These are phyloP conservation scores for Pichia exigua DNA, from an alignment of 805 yeast genomes.

Conservation along the genomic window DNA sequence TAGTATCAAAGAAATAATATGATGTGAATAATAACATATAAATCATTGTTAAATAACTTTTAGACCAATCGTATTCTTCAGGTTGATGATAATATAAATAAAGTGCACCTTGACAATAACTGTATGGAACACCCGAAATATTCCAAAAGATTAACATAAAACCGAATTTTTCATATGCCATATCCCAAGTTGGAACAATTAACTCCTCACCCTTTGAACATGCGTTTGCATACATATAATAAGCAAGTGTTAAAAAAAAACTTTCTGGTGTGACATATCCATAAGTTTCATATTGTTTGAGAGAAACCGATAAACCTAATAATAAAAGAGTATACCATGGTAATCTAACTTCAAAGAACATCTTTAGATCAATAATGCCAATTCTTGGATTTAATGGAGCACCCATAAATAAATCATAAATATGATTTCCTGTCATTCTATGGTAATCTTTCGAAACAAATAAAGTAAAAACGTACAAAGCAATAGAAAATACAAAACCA, in stretches of 20 bases:
- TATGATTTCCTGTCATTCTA: constrained; percentile 82
- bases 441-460: constrained; percentile 67
- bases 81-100: constrained; percentile 81
- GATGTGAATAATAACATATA: constrained; percentile 54
- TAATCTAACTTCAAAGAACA: constrained; percentile 94
- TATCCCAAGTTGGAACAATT: constrained; percentile 98
- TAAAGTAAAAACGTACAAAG: constrained; percentile 62
- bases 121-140: constrained; percentile 97
- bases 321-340: constrained; percentile 93
- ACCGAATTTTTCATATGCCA: constrained; percentile 99
- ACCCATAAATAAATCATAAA: constrained; percentile 94
- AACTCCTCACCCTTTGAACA: constrained; percentile 97
- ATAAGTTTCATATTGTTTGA: constrained; percentile 73
- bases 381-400: constrained; percentile 95
- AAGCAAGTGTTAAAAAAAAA: constrained; percentile 65
- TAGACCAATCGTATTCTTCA: constrained; percentile 67
- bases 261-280: constrained; percentile 79
- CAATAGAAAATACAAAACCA: constrained; percentile 64
- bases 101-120: constrained; percentile 90
- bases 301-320: constrained; percentile 62
- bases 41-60: constrained; percentile 48
- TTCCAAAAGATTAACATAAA: constrained; percentile 98
- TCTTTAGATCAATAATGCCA: constrained; percentile 87
- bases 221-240: constrained; percentile 93
- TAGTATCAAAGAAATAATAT: constrained; percentile 90